These are phyloP conservation scores for Pichia sporocuriosa DNA, from an alignment of 805 yeast species.

Conservation along the genomic window DNA sequence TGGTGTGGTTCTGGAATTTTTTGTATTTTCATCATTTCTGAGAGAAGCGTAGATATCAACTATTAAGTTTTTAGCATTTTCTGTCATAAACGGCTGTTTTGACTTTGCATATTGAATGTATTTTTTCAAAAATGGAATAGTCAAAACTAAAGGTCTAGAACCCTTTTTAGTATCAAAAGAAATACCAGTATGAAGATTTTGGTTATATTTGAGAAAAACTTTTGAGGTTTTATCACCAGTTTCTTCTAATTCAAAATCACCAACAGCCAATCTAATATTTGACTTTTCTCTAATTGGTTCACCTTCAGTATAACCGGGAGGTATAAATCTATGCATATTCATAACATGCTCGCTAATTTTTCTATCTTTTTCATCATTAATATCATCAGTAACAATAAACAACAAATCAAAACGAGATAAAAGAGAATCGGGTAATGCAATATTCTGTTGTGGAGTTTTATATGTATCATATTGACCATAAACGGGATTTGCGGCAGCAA, in stretches of 20 bases:
- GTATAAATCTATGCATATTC: conserved; percentile 84
- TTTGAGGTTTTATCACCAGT: conserved; percentile 44
- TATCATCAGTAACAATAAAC: conserved; percentile 94
- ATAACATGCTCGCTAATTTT: conserved; percentile 89
- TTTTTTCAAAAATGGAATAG: conserved; percentile 83
- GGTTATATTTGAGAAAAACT: conserved; percentile 80
- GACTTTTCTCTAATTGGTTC: conserved; percentile 82
- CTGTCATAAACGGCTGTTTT: conserved; percentile 75
- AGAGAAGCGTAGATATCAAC: conserved; percentile 73
- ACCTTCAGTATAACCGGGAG: conserved; percentile 86
- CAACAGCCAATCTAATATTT: conserved; percentile 71
- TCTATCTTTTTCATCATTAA: conserved; percentile 77
- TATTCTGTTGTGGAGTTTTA: conserved; percentile 93
- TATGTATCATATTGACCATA: conserved; percentile 95
- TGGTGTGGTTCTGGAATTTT: conserved; percentile 77
- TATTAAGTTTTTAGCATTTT: conserved; percentile 72
- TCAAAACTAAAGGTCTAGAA: conserved; percentile 38
- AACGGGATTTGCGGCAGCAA: conserved; percentile 97
- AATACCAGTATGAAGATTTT: conserved; percentile 49
- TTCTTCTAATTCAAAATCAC: conserved; percentile 47
- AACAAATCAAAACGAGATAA: conserved; percentile 93
- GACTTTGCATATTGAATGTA: conserved; percentile 92
- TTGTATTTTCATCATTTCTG: conserved; percentile 63
- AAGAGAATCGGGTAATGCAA: conserved; percentile 93
- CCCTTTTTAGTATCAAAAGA: conserved; percentile 19